A percentile compares a stretch with the other conserved stretches of the same genome.
These are phyloP conservation scores for Tylopilus rubrobrunneus DNA, from an alignment of 768 basidiomycete species.

Conservation along the genomic window DNA sequence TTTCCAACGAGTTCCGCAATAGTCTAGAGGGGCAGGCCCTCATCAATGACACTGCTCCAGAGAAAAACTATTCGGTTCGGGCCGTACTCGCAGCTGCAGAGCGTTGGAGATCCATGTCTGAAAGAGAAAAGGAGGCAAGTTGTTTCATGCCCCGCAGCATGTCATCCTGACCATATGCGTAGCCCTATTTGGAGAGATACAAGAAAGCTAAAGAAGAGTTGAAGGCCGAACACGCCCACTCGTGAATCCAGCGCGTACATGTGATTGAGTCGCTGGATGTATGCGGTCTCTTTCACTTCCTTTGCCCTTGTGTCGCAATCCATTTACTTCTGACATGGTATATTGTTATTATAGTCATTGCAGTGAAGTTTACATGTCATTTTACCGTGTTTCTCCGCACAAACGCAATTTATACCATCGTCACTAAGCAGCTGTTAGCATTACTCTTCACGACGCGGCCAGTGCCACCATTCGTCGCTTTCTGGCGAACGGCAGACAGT, in stretches of 20 bases:
- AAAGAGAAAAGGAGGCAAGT: conserved; percentile 31
- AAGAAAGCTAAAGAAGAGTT: conserved; percentile 14
- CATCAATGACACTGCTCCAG: conserved; percentile 5
- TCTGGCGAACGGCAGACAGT: too few species aligned
- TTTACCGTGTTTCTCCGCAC: neutral
- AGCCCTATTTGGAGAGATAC: conserved; percentile 23
- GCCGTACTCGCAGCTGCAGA: conserved; percentile 15
- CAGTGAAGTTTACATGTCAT: neutral
- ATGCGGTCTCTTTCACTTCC: conserved; percentile 2
- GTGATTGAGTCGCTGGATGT: neutral
- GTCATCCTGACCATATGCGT: neutral
- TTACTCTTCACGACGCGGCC: too few species aligned
- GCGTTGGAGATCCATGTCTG: conserved; percentile 31
- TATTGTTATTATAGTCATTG: conserved; percentile 12
- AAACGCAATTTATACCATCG: conserved; percentile 1
- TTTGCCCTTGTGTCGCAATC: neutral
- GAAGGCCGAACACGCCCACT: neutral
- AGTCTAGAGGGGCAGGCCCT: conserved; percentile 14
- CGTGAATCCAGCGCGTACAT: conserved; percentile 4
- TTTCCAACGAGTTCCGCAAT: conserved; percentile 16
- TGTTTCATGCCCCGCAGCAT: neutral
- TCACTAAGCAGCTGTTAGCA: too few species aligned
- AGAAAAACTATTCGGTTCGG: neutral
- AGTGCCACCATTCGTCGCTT: too few species aligned
- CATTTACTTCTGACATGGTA: conserved; percentile 8